Percentiles rank a stretch among this genome's conserved stretches.
Conservation (phyloP, 2,329 filamentous ascomycete species). For the Scytalidium lignicola region DNA sequence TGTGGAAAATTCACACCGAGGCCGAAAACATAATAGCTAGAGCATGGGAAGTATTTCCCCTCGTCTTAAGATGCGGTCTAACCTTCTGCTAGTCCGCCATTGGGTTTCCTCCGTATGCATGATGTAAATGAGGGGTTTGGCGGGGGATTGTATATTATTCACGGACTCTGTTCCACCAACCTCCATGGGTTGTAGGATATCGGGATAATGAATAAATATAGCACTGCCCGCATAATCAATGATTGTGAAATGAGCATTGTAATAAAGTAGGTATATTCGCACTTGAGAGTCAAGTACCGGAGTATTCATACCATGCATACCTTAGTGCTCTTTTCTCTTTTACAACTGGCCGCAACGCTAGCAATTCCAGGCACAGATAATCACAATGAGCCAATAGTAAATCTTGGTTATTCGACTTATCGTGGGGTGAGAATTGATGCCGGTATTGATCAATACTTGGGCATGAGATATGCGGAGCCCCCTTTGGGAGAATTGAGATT, state of each 20-base stretch:
- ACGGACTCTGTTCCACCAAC: not conserved
- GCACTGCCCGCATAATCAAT: too few species aligned
- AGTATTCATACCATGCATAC: not conserved
- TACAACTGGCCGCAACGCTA: not conserved
- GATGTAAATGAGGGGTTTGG: not conserved
- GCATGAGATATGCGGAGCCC: conserved; percentile 66
- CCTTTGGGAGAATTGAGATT: conserved; percentile 63
- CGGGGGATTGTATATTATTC: not conserved
- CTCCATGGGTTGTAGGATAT: not conserved
- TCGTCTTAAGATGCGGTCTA: not conserved
- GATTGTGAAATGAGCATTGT: not conserved
- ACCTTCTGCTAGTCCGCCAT: not conserved
- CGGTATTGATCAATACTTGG: conserved; percentile 65
- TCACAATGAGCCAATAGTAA: conserved; percentile 34
- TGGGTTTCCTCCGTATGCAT: not conserved
- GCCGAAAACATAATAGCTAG: not conserved
- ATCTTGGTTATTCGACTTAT: conserved; percentile 65
- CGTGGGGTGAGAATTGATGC: conserved; percentile 46
- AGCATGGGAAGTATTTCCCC: not conserved
- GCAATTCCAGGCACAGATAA: not conserved
- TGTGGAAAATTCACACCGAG: not conserved
- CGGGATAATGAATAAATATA: not conserved
- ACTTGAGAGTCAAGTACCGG: not conserved
- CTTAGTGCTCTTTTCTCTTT: not conserved
- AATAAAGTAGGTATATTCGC: not conserved